Base-by-base conservation (phyloP, 176 grass and related monocot species). In the barley (Hordeum vulgare) region DNA sequence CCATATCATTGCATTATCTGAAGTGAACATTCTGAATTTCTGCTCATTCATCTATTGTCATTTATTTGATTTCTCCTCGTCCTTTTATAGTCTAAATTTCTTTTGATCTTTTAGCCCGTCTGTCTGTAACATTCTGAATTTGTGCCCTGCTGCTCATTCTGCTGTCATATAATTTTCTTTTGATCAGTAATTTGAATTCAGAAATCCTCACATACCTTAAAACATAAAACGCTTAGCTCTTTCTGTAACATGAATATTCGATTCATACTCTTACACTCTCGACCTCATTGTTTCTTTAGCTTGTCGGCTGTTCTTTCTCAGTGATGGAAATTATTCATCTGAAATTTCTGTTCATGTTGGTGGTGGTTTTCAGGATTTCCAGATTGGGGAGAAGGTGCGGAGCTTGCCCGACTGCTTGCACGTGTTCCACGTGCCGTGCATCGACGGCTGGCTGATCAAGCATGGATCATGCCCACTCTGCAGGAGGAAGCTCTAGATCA, bases 391-490 rank as follows among this genome's bases (percentile, higher is more conserved):
- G 90, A 94, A 59, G 57, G 89, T 94, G 26, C 65, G 94, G 66
- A 89, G 89, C 84, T 68, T 97, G 94, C 94, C 94, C 47, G 71
- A 87, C 75, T 97, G 94, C 78, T 84, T 83, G 67, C 94, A 97
- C 40, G 90, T 91, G 73, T 97, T 97, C 86, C 94, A 97, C 62
- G 88, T 94, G 62, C 74, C 81, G 1, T 97, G 94, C 84, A 97
- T 97, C 3, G 94, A 97, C 64, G 87, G 79, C 81, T 97, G 94
- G 94, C 75, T 97, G 63, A 85, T 89, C 85, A 84, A 94, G 80
- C 94, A 94, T 21, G 94, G 94, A 4, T 97, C 94, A 3, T 97
- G 94, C 76, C 94, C 94, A 1, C 85, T 97, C 11, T 97, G 94
- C 81, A 86, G 94, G 80, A 90, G 91, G 77, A 90, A 87, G 75